A percentile compares a stretch with the other conserved stretches of the same genome.
Evolutionary conservation across 805 yeast species (phyloP).

Genomic region (Kodamaea laetipori): DNA sequence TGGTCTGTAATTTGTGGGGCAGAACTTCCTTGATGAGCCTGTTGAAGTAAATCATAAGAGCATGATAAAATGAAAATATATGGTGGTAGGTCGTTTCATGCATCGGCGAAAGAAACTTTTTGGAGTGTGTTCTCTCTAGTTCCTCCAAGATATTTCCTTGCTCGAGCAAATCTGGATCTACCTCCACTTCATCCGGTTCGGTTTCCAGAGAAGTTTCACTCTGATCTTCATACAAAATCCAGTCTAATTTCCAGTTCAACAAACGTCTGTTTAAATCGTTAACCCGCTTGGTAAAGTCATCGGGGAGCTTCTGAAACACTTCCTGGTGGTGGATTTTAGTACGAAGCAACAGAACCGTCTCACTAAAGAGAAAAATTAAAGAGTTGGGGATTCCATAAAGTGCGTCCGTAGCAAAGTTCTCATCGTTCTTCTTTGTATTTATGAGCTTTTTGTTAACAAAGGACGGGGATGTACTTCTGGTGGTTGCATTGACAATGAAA

Average conservation of each 20-base stretch:
- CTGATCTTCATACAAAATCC: constrained; percentile 52
- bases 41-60: constrained; percentile 68
- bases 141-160: constrained; percentile 15
- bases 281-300: constrained; percentile 35
- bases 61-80: constrained; percentile 74
- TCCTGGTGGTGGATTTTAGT: constrained; percentile 57
- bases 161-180: constrained; percentile 15
- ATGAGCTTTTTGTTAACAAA: constrained; percentile 45
- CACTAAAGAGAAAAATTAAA: constrained; percentile 68
- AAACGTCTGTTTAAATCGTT: constrained; percentile 24
- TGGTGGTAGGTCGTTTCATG: constrained; percentile 80
- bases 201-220: constrained; percentile 15
- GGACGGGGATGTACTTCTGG: constrained; percentile 34
- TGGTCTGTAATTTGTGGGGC: constrained; percentile 59
- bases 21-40: constrained; percentile 59
- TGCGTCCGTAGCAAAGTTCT: constrained; percentile 72
- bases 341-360: constrained; percentile 66
- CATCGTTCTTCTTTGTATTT: constrained; percentile 53
- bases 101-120: constrained; percentile 50
- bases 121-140: constrained; percentile 15
- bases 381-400: constrained; percentile 85
- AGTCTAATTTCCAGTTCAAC: constrained; percentile 69
- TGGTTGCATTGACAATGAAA: constrained; percentile 24
- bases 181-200: constrained; percentile 14
- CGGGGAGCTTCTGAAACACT: constrained; percentile 28